These are phyloP conservation scores for Bacidia gigantensis DNA, from an alignment of 495 filamentous ascomycete species.

Conservation along the genomic window DNA sequence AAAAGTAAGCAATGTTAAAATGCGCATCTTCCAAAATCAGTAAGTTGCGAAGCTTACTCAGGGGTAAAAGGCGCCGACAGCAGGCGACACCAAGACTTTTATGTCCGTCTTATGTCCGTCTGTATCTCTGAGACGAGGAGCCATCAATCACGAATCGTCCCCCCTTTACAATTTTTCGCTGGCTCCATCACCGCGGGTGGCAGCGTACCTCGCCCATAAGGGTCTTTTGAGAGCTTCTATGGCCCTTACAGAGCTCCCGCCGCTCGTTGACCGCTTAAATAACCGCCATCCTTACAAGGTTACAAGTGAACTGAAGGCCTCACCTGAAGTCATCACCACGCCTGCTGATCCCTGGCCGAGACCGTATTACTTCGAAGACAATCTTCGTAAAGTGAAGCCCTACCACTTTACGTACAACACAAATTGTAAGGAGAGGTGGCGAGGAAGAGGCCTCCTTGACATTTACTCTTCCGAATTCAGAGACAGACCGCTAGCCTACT, in stretches of 20 bases:
- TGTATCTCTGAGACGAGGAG: too few relatives aligned
- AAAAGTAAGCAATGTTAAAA: too few relatives aligned
- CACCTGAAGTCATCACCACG: slow-evolving; percentile 43
- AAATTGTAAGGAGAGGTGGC: slow-evolving; percentile 81
- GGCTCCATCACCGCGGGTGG: slow-evolving; percentile 47
- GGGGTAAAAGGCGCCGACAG: too few relatives aligned
- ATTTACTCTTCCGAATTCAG: slow-evolving; percentile 77
- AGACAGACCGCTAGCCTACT: slow-evolving; percentile 77
- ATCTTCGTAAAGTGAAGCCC: slow-evolving; percentile 67
- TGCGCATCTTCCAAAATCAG: too few relatives aligned
- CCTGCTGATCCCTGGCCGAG: slow-evolving; percentile 47
- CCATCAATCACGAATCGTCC: too few relatives aligned
- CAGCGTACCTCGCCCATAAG: slow-evolving; percentile 44
- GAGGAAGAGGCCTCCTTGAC: slow-evolving; percentile 58
- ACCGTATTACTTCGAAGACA: slow-evolving; percentile 67
- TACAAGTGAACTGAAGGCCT: slow-evolving; percentile 13
- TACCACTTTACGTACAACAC: slow-evolving; percentile 95
- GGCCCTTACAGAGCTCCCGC: slow-evolving; percentile 39
- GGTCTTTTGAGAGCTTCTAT: slow-evolving; percentile 37
- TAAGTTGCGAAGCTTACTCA: too few relatives aligned
- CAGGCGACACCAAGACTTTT: too few relatives aligned
- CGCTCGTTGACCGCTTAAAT: slow-evolving; percentile 18
- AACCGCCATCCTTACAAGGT: slow-evolving; percentile 6
- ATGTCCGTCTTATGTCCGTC: too few relatives aligned
- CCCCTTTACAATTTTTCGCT: slow-evolving; percentile 25